These are phyloP conservation scores for Cryphonectria parasitica DNA, from an alignment of 2,329 filamentous ascomycete species.

Conservation along the genomic window DNA sequence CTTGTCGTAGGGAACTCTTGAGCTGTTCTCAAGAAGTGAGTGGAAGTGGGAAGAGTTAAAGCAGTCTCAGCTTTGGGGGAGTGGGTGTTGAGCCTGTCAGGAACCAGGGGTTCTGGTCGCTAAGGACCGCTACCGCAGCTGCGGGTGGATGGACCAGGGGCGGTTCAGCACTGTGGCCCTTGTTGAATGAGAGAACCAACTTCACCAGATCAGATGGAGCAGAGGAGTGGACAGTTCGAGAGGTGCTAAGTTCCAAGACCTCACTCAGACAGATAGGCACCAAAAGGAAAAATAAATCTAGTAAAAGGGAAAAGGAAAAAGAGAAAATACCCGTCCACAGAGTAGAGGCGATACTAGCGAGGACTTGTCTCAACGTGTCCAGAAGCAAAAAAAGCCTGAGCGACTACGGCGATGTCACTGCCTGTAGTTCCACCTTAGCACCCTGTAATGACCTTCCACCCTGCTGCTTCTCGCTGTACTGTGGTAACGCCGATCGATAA, in stretches of 20 bases:
- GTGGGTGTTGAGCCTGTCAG: constrained; percentile 12
- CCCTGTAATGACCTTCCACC: not conserved
- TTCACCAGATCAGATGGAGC: not conserved
- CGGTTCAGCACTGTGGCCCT: not conserved
- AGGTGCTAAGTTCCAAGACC: not conserved
- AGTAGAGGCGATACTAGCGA: constrained; percentile 11
- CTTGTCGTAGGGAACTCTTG: constrained; percentile 24
- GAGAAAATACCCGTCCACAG: not conserved
- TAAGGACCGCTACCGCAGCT: constrained; percentile 14
- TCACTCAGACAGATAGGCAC: not conserved
- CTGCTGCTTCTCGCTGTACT: not conserved
- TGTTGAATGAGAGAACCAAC: not conserved
- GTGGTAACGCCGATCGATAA: constrained; percentile 13
- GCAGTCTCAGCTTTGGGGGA: not conserved
- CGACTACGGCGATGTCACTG: constrained; percentile 16
- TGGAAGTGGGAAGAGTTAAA: constrained; percentile 17
- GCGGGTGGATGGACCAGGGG: constrained; percentile 18
- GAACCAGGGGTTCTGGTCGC: constrained; percentile 15
- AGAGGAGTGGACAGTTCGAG: not conserved
- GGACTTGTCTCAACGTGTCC: constrained; percentile 27
- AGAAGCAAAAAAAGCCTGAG: constrained; percentile 8
- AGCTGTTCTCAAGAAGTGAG: constrained; percentile 29
- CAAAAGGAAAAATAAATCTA: not conserved
- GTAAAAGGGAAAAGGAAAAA: not conserved
- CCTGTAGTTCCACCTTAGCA: not conserved